Evolutionary conservation across 1,284 basidiomycete species (phyloP), one percentile per base, ranked within the genome.

Genomic region (Irpex sp.): DNA sequence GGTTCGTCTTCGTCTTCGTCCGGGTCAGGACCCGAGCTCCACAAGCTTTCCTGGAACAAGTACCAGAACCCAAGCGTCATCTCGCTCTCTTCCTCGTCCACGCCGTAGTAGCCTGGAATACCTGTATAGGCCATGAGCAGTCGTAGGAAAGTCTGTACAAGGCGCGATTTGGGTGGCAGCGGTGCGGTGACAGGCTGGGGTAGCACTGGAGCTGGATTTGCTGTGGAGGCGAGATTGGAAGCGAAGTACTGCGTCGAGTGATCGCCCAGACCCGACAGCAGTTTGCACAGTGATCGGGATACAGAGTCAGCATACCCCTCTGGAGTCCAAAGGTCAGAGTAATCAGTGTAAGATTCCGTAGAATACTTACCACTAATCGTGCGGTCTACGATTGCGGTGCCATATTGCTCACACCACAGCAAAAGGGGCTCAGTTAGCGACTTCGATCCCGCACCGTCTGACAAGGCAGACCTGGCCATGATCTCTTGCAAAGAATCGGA

Each of bases 31-130:
- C 78, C 76, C 15, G 82, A 84, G 58, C 82, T 87, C 89, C 93
- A 94, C 37, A 97, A 76, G 1, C 92, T 86, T 73, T 97, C 94
- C 74, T 96, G 94, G 63, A 95, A 84, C 31, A 93, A 78, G 65
- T 93, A 94, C 89, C 94, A 97, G 68, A 95, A 94, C 0, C 86
- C 86, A 1, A 95, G 81, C 1, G 90, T 92, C 79, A 92, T 85
- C 78, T 95, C 93, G 69, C 90, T 93, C 70, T 92, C 87, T 59
- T 92, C 89, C 71, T 95, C 94, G 60, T 95, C 93, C 0, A 85
- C 82, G 1, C 90, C 89, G 68, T 88, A 92, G 66, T 84, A 86
- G 0, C 92, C 93, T 0, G 87, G 84, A 36, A 93, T 81, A 0
- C 86, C 88, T 0, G 92, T 93, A 66, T 92, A 89, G 6, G 86